phyloP scores from a whole-genome alignment of 768 basidiomycete genomes.

The Calocera cornea region DNA sequence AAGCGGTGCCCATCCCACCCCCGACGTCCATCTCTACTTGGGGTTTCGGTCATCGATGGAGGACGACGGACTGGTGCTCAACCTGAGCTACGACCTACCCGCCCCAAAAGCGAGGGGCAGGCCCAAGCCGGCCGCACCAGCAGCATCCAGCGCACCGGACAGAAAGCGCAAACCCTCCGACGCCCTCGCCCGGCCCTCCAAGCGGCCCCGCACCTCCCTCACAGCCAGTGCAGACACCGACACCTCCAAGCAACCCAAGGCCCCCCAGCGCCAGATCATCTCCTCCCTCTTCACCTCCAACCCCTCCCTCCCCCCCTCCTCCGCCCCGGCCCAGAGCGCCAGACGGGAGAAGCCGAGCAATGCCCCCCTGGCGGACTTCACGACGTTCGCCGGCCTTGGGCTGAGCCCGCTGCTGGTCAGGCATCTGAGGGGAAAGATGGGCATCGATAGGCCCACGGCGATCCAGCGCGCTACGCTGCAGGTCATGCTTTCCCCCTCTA shows the following conservation, averaged over 20 bases:
- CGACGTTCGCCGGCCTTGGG: constrained; percentile 70
- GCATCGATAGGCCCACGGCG: constrained; percentile 71
- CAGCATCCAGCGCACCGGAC: constrained; percentile 27
- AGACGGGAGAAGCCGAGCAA: constrained; percentile 47
- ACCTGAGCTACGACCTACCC: constrained; percentile 16
- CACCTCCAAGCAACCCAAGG: constrained; percentile 21
- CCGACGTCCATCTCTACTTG: too few relatives aligned
- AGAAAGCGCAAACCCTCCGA: constrained; percentile 33
- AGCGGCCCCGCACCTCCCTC: constrained; percentile 31
- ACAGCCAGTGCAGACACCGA: constrained; percentile 16
- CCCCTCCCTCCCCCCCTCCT: constrained; percentile 36
- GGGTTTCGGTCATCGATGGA: too few relatives aligned
- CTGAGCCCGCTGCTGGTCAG: constrained; percentile 65
- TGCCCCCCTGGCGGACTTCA: constrained; percentile 61
- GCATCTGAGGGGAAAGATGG: constrained; percentile 69
- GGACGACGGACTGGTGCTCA: constrained; percentile 20
- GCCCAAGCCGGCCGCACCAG: neutral
- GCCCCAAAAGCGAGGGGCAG: neutral
- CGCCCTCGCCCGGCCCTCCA: constrained; percentile 26
- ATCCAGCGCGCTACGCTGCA: constrained; percentile 67
- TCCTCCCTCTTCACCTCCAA: constrained; percentile 84
- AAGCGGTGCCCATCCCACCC: too few relatives aligned
- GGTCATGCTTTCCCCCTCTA: constrained; percentile 36
- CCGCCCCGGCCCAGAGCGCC: constrained; percentile 11
- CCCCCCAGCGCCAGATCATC: constrained; percentile 35